These are phyloP conservation scores for Fusarium continuum DNA, from an alignment of 2,329 filamentous ascomycete genomes.

Conservation along the genomic window DNA sequence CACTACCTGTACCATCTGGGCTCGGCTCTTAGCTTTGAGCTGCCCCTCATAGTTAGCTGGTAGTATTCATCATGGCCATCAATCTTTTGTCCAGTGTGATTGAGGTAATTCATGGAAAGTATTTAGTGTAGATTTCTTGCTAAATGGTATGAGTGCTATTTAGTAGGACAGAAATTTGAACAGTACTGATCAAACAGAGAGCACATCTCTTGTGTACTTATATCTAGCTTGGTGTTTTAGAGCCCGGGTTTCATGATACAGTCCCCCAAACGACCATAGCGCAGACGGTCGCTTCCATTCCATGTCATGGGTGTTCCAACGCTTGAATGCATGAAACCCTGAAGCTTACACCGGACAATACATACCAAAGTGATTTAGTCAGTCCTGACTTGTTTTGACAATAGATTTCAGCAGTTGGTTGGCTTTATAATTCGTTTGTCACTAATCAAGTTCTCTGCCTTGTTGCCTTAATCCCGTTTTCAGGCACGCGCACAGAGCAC, in stretches of 20 bases:
- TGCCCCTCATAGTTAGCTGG: constrained; percentile 27
- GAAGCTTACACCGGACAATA: background rate
- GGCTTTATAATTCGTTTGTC: background rate
- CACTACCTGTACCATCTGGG: constrained; percentile 24
- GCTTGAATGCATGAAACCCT: background rate
- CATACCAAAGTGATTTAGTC: background rate
- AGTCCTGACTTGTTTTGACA: no score
- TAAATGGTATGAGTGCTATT: no score
- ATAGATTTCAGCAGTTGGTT: background rate
- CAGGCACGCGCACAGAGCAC: constrained; percentile 36
- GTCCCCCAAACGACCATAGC: constrained; percentile 15
- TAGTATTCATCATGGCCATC: constrained; percentile 20
- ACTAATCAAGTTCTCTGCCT: constrained; percentile 40
- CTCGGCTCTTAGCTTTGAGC: constrained; percentile 20
- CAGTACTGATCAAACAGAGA: background rate
- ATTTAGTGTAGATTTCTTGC: rapidly evolving
- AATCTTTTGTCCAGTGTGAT: background rate
- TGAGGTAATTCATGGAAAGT: background rate
- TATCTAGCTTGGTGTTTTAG: constrained; percentile 8
- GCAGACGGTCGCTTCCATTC: constrained; percentile 2
- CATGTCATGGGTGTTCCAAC: constrained; percentile 1
- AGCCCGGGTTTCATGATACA: constrained; percentile 23
- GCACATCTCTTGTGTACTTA: background rate
- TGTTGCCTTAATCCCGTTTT: constrained; percentile 46
- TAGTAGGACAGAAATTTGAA: background rate